Evolutionary conservation across 2,329 filamentous ascomycete genomes (phyloP).

Genomic region (Fusarium sp.): DNA sequence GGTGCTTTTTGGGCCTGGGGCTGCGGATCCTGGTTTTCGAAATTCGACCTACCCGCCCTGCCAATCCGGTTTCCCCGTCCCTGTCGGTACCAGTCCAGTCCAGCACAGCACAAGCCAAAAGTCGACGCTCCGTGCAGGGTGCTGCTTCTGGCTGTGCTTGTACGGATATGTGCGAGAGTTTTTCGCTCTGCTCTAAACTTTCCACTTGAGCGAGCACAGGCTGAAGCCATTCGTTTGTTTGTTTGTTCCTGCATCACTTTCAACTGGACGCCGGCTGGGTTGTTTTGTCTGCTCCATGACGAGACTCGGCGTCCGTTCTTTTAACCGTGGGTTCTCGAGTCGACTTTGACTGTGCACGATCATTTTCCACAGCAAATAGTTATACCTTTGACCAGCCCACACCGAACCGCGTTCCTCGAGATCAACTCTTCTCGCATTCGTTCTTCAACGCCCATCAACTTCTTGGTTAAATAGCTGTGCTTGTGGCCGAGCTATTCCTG

Average conservation of each 20-base stretch:
- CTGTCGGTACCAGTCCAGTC: constrained; percentile 7
- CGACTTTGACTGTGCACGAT: background rate
- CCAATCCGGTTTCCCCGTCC: constrained; percentile 47
- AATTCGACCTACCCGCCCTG: constrained; percentile 43
- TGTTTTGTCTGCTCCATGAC: constrained; percentile 41
- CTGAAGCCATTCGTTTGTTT: constrained; percentile 27
- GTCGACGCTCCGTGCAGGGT: constrained; percentile 43
- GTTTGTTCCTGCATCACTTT: constrained; percentile 14
- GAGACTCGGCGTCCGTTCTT: constrained; percentile 42
- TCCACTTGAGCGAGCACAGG: constrained; percentile 24
- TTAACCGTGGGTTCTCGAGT: background rate
- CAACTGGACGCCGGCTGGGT: constrained; percentile 43
- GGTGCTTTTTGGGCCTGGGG: constrained; percentile 31
- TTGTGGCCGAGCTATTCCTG: constrained; percentile 24
- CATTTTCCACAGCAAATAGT: constrained; percentile 22
- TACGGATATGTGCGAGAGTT: constrained; percentile 46
- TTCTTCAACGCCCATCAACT: constrained; percentile 23
- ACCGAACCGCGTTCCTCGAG: constrained; percentile 25
- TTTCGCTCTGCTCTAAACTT: constrained; percentile 39
- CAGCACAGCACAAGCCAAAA: background rate
- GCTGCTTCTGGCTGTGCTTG: constrained; percentile 25
- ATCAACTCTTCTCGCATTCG: constrained; percentile 33
- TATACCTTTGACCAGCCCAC: constrained; percentile 29
- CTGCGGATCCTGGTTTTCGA: constrained; percentile 30
- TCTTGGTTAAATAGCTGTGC: constrained; percentile 36